These are phyloP conservation scores for Podaxis sp. DNA, from an alignment of 768 basidiomycete genomes.

Conservation along the genomic window DNA sequence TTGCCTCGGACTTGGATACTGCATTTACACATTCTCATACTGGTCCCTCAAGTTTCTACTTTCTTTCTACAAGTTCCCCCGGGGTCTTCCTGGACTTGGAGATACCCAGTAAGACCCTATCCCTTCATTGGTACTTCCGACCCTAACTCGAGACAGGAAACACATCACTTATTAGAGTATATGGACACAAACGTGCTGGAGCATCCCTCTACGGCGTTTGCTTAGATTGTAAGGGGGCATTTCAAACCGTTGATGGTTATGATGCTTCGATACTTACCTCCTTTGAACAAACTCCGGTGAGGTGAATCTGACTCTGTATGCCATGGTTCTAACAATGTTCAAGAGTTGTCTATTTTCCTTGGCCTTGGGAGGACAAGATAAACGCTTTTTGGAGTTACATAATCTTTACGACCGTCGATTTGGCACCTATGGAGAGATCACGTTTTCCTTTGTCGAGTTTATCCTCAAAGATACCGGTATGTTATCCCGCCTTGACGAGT, in stretches of 20 bases:
- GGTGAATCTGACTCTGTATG: background rate
- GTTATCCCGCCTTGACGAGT: background rate
- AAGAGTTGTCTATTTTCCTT: conserved; percentile 12
- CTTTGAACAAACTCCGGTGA: conserved; percentile 1
- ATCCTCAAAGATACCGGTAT: background rate
- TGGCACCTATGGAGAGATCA: background rate
- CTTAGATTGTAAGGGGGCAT: background rate
- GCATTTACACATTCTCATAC: background rate
- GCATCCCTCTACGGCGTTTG: conserved; percentile 9
- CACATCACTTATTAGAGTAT: conserved; percentile 2
- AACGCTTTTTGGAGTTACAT: conserved; percentile 1
- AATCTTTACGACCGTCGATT: conserved; percentile 8
- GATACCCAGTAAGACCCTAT: background rate
- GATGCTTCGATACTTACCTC: background rate
- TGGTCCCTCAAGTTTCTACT: background rate
- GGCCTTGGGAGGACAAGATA: background rate
- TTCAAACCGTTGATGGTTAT: background rate
- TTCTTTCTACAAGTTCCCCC: background rate
- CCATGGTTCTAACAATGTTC: background rate
- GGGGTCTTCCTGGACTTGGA: conserved; percentile 6
- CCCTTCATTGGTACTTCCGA: background rate
- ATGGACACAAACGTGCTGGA: conserved; percentile 2
- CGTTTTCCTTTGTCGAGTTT: conserved; percentile 7
- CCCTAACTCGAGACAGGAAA: background rate
- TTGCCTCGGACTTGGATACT: conserved; percentile 1